Evolutionary conservation across 2,329 filamentous ascomycete species (phyloP), one percentile per base, ranked within the genome.

Genomic region (Aspergillus ustus): DNA sequence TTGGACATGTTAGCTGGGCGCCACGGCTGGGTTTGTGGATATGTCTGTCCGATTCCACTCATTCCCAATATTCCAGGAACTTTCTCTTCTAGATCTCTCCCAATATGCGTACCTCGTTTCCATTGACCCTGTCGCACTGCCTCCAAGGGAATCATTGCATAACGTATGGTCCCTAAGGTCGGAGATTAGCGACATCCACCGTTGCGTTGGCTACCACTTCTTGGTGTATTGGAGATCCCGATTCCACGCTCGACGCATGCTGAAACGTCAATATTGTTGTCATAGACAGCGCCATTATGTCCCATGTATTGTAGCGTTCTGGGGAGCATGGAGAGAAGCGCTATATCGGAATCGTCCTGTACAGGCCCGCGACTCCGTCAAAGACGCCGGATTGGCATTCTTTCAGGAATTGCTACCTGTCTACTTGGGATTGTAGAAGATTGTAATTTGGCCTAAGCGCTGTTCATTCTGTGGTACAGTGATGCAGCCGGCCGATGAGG

Each of bases 221-320:
- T 85, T 7, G 90, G 90, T 0, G 88, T 87, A 76, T 93, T 92
- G 64, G 59, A 56, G 4, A 63, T 55, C 6, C 31, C 43, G 34
- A 89, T 90, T 22, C 93, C 88, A 49, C 78, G 81, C 2, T 79
- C 77, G 1, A 92, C 48, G 88, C 87, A 37, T 81, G 70, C 5
- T 91, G 79, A 73, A n/a, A n/a, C n/a, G n/a, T 91, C 87, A 65
- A 93, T 83, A 70, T 91, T 87, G 75, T 91, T 87, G 75, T 93
- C 91, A 75, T 93, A 93, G n/a, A 50, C 56, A 44, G 52, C 19
- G 3, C 51, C 19, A 22, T 43, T 53, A 34, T 53, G 51, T 25
- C 7, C 4, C 5, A 34, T 25, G 25, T 46, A 46, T 25, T 13
- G n/a, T 13, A 45, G 6, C 4, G 43, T 48, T 11, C 19, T 20